Evolutionary conservation across 805 yeast genomes (phyloP), one percentile per base, ranked within the genome.

Genomic region (Tanozyma kutaoensis): DNA sequence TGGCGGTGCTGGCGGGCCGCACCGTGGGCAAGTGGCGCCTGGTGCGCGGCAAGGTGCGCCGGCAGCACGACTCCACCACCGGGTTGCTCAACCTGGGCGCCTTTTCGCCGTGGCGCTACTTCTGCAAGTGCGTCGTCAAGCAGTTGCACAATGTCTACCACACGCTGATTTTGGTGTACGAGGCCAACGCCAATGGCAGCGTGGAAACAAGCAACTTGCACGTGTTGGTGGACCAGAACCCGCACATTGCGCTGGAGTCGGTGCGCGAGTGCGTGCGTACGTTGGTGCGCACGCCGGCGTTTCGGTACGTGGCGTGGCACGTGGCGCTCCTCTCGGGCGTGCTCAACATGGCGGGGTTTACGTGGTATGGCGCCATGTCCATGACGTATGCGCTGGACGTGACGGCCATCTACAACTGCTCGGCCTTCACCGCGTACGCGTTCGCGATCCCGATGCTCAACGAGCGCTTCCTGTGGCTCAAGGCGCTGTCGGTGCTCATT

Each of bases 341-440:
- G 5, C 56, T 82, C 33, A 79, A 79, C 12, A 33, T 71, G 2
- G 94, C 93, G 1, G 94, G 93, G 2, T 58, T 69, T 12, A 70
- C 93, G 2, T 82, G 95, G 95, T 84, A 81, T 45, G 66, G 79
- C 12, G 78, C 94, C 8, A 80, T 84, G 72, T 62, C 73, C 17
- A 52, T 79, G 43, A 74, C 93, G 1, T 77, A 85, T 16, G 82
- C 93, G 0, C 64, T 82, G 3, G 94, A 84, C 42, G 77, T 84
- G 20, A 84, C 94, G 2, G 95, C 95, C 3, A 82, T 82, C 33
- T 84, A 82, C 54, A 82, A 84, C 54, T 81, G 91, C 46, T 76
- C 88, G 11, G 93, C 94, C 0, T 84, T 84, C 47, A 76, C 86
- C 4, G 94, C 94, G 0, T 76, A 84, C 43, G 68, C 80, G 11